Conservation (phyloP, 495 filamentous ascomycete genomes). For the Neurospora discreta region DNA sequence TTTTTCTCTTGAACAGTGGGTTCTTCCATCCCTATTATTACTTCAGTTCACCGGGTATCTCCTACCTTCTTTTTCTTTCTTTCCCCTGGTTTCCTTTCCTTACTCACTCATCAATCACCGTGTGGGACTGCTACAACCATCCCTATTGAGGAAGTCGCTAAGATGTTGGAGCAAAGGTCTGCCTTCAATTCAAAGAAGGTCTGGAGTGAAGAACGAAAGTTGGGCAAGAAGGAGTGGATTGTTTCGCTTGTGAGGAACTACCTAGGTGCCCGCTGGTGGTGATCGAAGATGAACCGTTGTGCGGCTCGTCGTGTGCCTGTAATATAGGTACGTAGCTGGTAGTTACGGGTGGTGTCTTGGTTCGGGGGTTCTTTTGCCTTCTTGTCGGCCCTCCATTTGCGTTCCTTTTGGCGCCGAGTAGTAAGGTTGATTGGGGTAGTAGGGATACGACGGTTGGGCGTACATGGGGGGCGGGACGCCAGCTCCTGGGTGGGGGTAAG, state of each 20-base stretch:
- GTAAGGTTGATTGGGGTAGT: too few relatives aligned
- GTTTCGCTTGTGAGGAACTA: neutral
- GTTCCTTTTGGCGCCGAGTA: too few relatives aligned
- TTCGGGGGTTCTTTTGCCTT: too few relatives aligned
- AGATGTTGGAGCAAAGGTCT: neutral
- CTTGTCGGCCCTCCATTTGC: too few relatives aligned
- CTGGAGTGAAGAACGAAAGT: neutral
- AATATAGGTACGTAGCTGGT: too few relatives aligned
- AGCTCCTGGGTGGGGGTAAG: too few relatives aligned
- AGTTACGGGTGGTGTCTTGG: neutral
- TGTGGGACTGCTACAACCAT: neutral
- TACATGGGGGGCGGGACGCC: too few relatives aligned
- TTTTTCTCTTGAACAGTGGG: neutral
- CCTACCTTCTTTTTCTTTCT: neutral
- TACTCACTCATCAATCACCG: neutral
- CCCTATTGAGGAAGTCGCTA: neutral
- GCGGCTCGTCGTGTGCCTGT: neutral
- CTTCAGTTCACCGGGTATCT: neutral
- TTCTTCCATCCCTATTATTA: neutral
- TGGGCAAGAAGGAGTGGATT: neutral
- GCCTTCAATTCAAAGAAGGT: neutral
- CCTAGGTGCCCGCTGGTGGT: neutral
- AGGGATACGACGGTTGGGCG: too few relatives aligned
- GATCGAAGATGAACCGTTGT: neutral
- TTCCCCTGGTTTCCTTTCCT: neutral